These are phyloP conservation scores for Sanghuangporus sanghuang DNA, from an alignment of 1,284 basidiomycete species.

Conservation along the genomic window DNA sequence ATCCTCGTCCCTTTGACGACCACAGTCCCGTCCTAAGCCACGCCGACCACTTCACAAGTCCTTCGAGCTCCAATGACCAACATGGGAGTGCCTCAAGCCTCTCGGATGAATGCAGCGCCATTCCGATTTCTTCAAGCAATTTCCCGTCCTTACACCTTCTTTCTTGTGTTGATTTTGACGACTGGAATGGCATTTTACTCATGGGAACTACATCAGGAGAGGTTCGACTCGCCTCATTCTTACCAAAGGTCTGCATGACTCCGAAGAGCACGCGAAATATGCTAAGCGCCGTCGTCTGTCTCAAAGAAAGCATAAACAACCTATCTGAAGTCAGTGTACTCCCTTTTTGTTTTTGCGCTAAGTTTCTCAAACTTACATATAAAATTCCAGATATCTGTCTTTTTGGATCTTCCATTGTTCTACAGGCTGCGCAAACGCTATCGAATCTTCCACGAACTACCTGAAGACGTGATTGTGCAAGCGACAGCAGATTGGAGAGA, in stretches of 20 bases:
- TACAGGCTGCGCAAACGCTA: background rate
- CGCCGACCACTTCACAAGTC: too few relatives aligned
- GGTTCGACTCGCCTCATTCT: background rate
- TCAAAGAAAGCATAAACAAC: background rate
- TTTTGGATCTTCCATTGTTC: background rate
- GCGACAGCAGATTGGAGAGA: background rate
- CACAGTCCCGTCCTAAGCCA: too few relatives aligned
- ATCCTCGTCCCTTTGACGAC: too few relatives aligned
- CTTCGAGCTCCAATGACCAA: too few relatives aligned
- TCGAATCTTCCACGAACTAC: background rate
- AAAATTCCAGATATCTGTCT: background rate
- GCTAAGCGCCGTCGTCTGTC: background rate
- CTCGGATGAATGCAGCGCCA: too few relatives aligned
- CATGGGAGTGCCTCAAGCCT: too few relatives aligned
- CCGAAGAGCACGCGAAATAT: background rate
- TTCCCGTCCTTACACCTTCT: background rate
- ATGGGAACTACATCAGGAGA: conserved; percentile 1
- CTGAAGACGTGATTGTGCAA: background rate
- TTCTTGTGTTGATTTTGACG: conserved; percentile 7
- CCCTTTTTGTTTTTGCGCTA: background rate
- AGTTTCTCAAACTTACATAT: background rate
- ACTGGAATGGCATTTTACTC: background rate
- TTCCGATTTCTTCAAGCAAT: background rate
- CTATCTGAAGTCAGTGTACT: background rate
- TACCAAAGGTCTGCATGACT: background rate